Conservation (phyloP, 2,329 filamentous ascomycete genomes). For the Elsinoe batatas region DNA sequence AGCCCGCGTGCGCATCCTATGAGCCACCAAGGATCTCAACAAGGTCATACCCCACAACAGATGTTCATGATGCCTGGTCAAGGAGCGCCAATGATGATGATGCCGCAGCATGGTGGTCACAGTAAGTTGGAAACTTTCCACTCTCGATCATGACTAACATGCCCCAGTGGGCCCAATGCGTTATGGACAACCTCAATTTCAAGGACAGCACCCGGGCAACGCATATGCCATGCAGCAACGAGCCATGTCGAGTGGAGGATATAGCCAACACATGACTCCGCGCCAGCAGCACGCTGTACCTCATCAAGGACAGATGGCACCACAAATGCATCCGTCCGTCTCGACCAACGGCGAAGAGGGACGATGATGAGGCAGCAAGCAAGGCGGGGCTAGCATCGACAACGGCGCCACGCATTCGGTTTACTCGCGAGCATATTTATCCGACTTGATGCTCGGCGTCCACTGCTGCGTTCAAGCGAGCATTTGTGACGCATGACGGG, state of each 20-base stretch:
- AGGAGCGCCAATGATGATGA: slow-evolving; percentile 37
- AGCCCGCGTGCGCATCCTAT: slow-evolving; percentile 86
- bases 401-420: neutral
- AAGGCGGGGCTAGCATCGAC: neutral
- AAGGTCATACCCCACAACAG: slow-evolving; percentile 58
- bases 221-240: slow-evolving; percentile 20
- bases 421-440: neutral
- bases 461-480: neutral
- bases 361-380: slow-evolving; percentile 19
- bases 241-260: slow-evolving; percentile 21
- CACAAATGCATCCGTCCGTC: slow-evolving; percentile 17
- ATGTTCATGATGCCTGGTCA: slow-evolving; percentile 67
- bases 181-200: slow-evolving; percentile 15
- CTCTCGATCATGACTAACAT: slow-evolving; percentile 12
- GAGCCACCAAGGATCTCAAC: slow-evolving; percentile 88
- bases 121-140: neutral
- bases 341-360: slow-evolving; percentile 22
- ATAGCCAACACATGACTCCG: slow-evolving; percentile 27
- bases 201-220: slow-evolving; percentile 15
- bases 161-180: slow-evolving; percentile 15
- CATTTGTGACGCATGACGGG: neutral
- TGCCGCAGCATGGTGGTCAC: slow-evolving; percentile 16
- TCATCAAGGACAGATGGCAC: slow-evolving; percentile 23
- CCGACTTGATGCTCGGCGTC: too few relatives aligned
- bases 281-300: slow-evolving; percentile 25